phyloP scores from a whole-genome alignment of 2,329 filamentous ascomycete genomes.

The Thelonectria blattea region DNA sequence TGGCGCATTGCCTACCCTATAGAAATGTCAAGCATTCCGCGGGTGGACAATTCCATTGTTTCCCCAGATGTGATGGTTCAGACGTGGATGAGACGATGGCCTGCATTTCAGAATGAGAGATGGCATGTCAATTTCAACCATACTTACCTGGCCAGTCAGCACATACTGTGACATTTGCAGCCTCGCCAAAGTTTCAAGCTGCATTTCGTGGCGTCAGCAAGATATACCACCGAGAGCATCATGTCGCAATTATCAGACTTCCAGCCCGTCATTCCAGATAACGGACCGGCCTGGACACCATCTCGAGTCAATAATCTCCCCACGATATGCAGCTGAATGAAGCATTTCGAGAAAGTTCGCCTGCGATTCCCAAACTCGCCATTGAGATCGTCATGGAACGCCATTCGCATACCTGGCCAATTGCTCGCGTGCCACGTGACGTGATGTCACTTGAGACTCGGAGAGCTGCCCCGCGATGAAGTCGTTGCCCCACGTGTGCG shows the following conservation, averaged over 20 bases:
- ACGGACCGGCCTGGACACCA: background rate
- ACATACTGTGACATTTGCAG: constrained; percentile 8
- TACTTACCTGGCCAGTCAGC: background rate
- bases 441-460: constrained; percentile 24
- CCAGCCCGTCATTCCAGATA: background rate
- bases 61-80: background rate
- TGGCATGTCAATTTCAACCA: background rate
- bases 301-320: background rate
- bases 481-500: constrained; percentile 26
- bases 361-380: background rate
- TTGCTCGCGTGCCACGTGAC: constrained; percentile 24
- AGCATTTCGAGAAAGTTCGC: background rate
- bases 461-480: constrained; percentile 26
- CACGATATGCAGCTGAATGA: background rate
- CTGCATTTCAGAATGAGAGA: background rate
- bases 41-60: background rate
- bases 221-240: background rate
- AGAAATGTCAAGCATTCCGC: background rate
- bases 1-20: background rate
- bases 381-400: background rate
- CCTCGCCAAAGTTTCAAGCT: constrained; percentile 1
- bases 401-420: background rate
- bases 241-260: background rate
- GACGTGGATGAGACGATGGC: background rate
- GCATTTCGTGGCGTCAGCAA: constrained; percentile 2